A percentile compares a stretch with the other conserved stretches of the same genome.
Evolutionary conservation across 768 basidiomycete species (phyloP).

Genomic region (Phylloporus sp.): DNA sequence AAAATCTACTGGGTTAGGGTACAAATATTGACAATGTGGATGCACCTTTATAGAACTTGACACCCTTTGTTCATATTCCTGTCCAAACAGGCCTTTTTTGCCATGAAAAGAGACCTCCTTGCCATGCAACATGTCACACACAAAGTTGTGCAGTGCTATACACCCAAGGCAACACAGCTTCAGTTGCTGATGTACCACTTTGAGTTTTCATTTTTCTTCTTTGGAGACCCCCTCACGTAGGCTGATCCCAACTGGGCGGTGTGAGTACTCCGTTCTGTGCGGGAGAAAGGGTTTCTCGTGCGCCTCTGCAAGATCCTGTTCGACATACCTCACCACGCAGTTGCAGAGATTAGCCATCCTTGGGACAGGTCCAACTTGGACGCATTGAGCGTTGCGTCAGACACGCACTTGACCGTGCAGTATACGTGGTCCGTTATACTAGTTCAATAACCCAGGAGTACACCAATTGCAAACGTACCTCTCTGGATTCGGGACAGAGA

Average conservation of each 20-base stretch:
- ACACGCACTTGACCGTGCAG: conserved; percentile 89
- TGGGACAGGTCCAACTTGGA: conserved; percentile 50
- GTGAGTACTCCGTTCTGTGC: background rate
- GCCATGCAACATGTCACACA: conserved; percentile 83
- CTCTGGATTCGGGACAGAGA: conserved; percentile 56
- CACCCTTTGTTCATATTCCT: conserved; percentile 86
- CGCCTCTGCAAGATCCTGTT: conserved; percentile 96
- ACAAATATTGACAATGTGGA: background rate
- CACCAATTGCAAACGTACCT: conserved; percentile 44
- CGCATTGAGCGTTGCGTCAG: conserved; percentile 65
- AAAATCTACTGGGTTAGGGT: conserved; percentile 52
- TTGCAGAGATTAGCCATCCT: conserved; percentile 29
- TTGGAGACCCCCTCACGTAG: conserved; percentile 85
- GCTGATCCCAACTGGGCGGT: conserved; percentile 73
- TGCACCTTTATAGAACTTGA: conserved; percentile 83
- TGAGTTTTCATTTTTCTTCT: conserved; percentile 71
- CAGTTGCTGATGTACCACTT: conserved; percentile 47
- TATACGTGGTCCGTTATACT: conserved; percentile 98
- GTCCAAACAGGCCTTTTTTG: conserved; percentile 36
- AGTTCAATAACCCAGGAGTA: background rate
- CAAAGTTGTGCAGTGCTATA: conserved; percentile 65
- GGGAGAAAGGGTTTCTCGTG: conserved; percentile 53
- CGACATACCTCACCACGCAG: conserved; percentile 88
- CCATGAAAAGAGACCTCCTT: no score
- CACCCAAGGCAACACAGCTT: background rate